A percentile compares a stretch with the other conserved stretches of the same genome.
phyloP scores from a whole-genome alignment of 108 stramenopile genomes.

The Nitzschia inconspicua region DNA sequence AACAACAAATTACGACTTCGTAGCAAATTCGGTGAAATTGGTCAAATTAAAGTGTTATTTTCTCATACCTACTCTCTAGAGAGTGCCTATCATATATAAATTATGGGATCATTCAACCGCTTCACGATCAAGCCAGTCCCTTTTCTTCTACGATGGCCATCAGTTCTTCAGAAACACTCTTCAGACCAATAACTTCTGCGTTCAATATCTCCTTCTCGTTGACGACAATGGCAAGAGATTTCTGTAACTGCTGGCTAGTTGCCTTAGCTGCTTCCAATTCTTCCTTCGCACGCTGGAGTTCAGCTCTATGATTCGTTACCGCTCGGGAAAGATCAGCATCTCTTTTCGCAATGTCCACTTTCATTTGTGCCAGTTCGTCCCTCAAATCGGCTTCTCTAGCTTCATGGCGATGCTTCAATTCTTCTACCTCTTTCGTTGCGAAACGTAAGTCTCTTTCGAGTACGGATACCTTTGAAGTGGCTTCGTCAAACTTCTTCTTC shows the following conservation, averaged over 20 bases:
- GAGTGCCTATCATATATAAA: too few species aligned
- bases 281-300: constrained; percentile 26
- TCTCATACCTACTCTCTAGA: too few species aligned
- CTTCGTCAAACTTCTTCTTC: constrained; percentile 44
- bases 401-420: constrained; percentile 23
- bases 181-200: constrained; percentile 38
- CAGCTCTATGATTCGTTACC: constrained; percentile 16
- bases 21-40: too few species aligned
- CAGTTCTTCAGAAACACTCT: constrained; percentile 57
- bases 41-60: too few species aligned
- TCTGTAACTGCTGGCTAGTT: constrained; percentile 23
- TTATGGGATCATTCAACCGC: too few species aligned
- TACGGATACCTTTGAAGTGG: constrained; percentile 19
- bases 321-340: constrained; percentile 28
- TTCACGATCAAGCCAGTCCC: too few species aligned
- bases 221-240: constrained; percentile 20
- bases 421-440: constrained; percentile 16
- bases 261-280: constrained; percentile 23
- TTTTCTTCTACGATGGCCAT: constrained; percentile 39
- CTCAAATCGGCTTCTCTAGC: constrained; percentile 20
- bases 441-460: constrained; percentile 37
- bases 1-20: too few species aligned
- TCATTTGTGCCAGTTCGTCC: constrained; percentile 45
- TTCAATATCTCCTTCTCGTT: constrained; percentile 36
- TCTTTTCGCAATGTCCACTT: constrained; percentile 26